Conservation (phyloP, 495 filamentous ascomycete species). For the Tuber aestivum region DNA sequence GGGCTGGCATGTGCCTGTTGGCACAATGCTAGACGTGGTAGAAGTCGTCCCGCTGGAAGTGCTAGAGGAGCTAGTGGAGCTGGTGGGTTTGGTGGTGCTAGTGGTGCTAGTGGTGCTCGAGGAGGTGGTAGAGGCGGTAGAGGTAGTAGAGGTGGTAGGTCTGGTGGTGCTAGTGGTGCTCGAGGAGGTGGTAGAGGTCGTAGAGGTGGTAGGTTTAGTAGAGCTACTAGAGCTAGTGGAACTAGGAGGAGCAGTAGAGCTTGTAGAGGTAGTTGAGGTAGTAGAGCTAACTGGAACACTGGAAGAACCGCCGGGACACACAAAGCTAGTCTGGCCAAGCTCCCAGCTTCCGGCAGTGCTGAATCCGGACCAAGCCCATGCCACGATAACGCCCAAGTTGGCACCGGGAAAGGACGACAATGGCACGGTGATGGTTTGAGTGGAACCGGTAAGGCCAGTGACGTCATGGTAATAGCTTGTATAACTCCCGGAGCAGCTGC, state of each 20-base stretch:
- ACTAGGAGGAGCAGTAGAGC: conserved; percentile 16
- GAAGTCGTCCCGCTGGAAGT: conserved; percentile 12
- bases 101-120: conserved; percentile 28
- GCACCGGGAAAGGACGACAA: conserved; percentile 51
- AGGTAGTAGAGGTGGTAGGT: conserved; percentile 6
- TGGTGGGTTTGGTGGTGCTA: conserved; percentile 14
- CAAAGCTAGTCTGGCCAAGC: conserved; percentile 51
- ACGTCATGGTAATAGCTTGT: conserved; percentile 49
- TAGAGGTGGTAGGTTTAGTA: conserved; percentile 16
- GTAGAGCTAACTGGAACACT: conserved; percentile 4
- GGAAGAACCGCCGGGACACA: conserved; percentile 44
- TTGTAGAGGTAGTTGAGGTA: conserved; percentile 12
- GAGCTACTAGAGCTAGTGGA: conserved; percentile 12
- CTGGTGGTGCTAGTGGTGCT: conserved; percentile 27
- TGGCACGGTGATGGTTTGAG: conserved; percentile 52
- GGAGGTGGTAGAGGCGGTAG: conserved; percentile 20
- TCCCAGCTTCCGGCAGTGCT: conserved; percentile 48
- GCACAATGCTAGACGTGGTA: conserved; percentile 22
- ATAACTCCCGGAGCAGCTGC: conserved; percentile 48
- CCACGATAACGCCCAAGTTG: conserved; percentile 51
- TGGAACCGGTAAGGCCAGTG: conserved; percentile 49
- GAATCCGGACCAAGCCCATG: conserved; percentile 52
- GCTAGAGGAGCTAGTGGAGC: neutral
- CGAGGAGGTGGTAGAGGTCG: conserved; percentile 23
- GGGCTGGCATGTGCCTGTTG: conserved; percentile 47